Evolutionary conservation across 768 basidiomycete genomes (phyloP).

Genomic region (Lentinula lateritia): DNA sequence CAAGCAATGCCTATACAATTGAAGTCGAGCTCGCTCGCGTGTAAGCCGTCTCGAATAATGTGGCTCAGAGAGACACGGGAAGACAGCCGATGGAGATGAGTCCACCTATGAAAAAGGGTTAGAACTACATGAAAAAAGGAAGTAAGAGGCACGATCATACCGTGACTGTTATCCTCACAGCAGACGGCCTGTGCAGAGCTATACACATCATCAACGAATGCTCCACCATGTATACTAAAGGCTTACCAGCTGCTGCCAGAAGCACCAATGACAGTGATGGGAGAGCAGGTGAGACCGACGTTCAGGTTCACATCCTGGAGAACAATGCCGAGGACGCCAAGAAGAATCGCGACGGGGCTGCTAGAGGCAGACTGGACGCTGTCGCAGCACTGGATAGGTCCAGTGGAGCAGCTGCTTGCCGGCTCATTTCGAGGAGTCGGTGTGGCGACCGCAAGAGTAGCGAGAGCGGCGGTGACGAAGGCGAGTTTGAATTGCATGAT

Average conservation of each 20-base stretch:
- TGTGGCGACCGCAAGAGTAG: constrained; percentile 1
- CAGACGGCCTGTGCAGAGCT: constrained; percentile 6
- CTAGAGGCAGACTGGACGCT: neutral
- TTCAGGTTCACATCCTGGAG: constrained; percentile 34
- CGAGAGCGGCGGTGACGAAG: constrained; percentile 1
- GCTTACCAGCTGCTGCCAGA: constrained; percentile 1
- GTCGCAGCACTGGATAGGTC: constrained; percentile 1
- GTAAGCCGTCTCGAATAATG: neutral
- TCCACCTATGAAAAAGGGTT: neutral
- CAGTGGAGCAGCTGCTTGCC: constrained; percentile 2
- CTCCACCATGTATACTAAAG: neutral
- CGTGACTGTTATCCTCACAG: neutral
- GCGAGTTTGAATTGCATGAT: constrained; percentile 7
- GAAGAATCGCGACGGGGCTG: constrained; percentile 7
- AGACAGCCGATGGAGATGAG: constrained; percentile 6
- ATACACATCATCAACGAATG: neutral
- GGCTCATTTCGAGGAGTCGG: constrained; percentile 4
- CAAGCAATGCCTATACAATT: neutral
- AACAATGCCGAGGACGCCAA: constrained; percentile 30
- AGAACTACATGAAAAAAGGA: neutral
- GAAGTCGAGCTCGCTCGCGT: neutral
- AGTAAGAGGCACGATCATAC: neutral
- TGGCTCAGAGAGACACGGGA: neutral
- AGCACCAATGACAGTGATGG: constrained; percentile 7
- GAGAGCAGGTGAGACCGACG: constrained; percentile 6